These are phyloP conservation scores for Centella asiatica DNA, from an alignment of 129 eudicot genomes.

Conservation along the genomic window DNA sequence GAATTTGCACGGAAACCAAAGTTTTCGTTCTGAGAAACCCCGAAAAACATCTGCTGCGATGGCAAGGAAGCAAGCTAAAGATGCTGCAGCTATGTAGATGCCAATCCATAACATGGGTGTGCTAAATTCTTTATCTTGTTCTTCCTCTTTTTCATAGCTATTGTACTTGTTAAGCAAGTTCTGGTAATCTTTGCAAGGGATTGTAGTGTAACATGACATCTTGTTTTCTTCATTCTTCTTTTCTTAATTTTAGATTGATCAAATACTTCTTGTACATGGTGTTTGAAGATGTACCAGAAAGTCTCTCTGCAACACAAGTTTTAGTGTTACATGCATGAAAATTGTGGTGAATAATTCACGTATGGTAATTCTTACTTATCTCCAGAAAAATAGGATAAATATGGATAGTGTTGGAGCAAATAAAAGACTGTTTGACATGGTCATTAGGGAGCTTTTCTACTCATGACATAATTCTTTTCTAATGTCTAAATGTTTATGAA, in stretches of 20 bases:
- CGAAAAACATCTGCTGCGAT: constrained; percentile 12
- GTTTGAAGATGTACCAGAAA: not conserved
- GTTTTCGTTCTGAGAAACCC: constrained; percentile 13
- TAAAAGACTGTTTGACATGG: not conserved
- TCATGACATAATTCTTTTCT: not conserved
- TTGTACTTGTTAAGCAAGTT: constrained; percentile 1
- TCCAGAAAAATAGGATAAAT: not conserved
- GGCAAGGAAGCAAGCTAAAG: constrained; percentile 13
- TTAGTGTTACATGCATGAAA: not conserved
- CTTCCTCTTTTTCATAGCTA: not conserved
- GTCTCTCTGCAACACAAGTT: constrained; percentile 2
- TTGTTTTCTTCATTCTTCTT: constrained; percentile 4
- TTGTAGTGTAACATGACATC: constrained; percentile 2
- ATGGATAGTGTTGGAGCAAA: not conserved
- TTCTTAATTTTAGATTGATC: not conserved
- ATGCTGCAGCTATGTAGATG: constrained; percentile 14
- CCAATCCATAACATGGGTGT: constrained; percentile 17
- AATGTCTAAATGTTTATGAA: not conserved
- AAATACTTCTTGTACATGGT: not conserved
- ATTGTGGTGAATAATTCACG: not conserved
- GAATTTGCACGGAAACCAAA: constrained; percentile 30
- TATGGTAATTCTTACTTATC: not conserved
- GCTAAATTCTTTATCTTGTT: constrained; percentile 1
- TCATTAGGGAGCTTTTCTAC: not conserved
- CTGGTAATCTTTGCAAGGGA: not conserved